Base-by-base conservation (phyloP, 805 yeast species). In the Yamadazyma paraphyllophila region DNA sequence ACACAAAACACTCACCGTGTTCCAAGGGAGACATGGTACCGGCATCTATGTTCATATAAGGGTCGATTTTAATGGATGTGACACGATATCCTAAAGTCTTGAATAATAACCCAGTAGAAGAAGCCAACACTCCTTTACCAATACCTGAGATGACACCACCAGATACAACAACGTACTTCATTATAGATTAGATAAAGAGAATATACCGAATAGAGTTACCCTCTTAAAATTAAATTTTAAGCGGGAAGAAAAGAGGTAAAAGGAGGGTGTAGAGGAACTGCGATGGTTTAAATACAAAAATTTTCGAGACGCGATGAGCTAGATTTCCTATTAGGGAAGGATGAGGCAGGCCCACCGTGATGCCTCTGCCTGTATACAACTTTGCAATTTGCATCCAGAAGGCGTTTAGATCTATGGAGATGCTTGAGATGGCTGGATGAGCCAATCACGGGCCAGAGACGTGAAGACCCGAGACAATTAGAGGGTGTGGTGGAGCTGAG, bases 101-200 rank as follows among this genome's bases (percentile, higher is more conserved):
- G 69, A 94, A 79, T 53, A 94, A 69, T 71, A 94, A 82, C 50
- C 99, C 99, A 29, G 98, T 94, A 49, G 97, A 89, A 30, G 97
- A 90, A 50, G 99, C 99, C 48, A 86, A 77, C 52, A 94, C 99
- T 69, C 99, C 99, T 68, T 94, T 94, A 67, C 99, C 99, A 65
- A 94, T 94, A 73, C 99, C 99, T 59, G 96, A 88, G 58, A 94
- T 94, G 59, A 94, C 99, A 80, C 99, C 99, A 67, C 99, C 99
- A 48, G 98, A 91, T 39, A 94, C 99, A 61, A 94, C 95, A 61
- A 94, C 98, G 96, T 90, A 94, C 73, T 94, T 94, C 98, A 94
- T 92, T 45, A 32, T 20, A n/a, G 15, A 15, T 9, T 11, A 12
- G 20, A 9, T 40, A 50, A 39, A 39, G 24, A 16, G 25, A 27